Conservation (phyloP, 106 monocot genomes). For the Dioscorea zingiberensis region DNA sequence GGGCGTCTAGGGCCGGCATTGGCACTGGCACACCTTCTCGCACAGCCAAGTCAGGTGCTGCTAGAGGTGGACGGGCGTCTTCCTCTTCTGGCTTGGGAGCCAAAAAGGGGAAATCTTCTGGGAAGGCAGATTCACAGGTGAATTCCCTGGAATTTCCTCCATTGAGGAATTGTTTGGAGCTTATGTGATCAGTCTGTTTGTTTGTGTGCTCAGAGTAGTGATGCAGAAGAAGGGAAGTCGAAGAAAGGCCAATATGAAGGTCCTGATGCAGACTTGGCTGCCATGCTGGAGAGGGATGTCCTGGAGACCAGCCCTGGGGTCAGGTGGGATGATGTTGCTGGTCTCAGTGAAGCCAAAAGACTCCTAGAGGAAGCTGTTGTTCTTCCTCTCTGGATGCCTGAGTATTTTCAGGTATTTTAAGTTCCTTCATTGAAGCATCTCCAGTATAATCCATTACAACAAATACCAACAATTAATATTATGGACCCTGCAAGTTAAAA, state of each 20-base stretch:
- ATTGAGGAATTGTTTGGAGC: too few relatives aligned
- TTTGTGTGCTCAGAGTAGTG: constrained; percentile 38
- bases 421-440: background rate
- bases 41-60: constrained; percentile 50
- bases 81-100: constrained; percentile 34
- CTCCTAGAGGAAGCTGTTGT: constrained; percentile 97
- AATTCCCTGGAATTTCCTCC: background rate
- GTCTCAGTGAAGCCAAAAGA: constrained; percentile 94
- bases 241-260: constrained; percentile 95
- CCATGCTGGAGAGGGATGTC: constrained; percentile 97
- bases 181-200: too few relatives aligned
- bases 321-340: constrained; percentile 99
- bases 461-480: too few relatives aligned
- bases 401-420: constrained; percentile 92
- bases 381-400: constrained; percentile 99
- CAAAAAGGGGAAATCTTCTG: constrained; percentile 84
- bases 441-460: too few relatives aligned
- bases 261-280: constrained; percentile 94
- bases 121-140: constrained; percentile 76
- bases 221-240: constrained; percentile 70
- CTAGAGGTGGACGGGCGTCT: constrained; percentile 50
- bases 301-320: constrained; percentile 92
- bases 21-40: constrained; percentile 40
- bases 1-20: constrained; percentile 44
- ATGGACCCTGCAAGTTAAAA: too few relatives aligned